phyloP scores from a whole-genome alignment of 2,329 filamentous ascomycete genomes.

The Verticillium albo-atrum region DNA sequence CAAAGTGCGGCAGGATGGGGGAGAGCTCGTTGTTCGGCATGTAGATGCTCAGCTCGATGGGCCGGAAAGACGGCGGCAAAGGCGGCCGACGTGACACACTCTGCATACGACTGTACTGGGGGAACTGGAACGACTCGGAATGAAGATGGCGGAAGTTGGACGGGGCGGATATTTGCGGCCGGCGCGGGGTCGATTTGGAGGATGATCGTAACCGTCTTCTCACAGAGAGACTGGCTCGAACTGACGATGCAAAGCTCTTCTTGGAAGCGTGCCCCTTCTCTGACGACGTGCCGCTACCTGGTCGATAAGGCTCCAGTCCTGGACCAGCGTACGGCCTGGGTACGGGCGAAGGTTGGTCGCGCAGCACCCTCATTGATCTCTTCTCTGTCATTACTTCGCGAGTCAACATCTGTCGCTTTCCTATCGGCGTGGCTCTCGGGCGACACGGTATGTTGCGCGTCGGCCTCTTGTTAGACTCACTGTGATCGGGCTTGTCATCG shows the following conservation, averaged over 20 bases:
- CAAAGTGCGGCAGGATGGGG: constrained; percentile 51
- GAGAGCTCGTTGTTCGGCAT: constrained; percentile 42
- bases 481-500: constrained; percentile 32
- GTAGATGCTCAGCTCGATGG: constrained; percentile 54
- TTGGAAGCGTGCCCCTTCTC: constrained; percentile 27
- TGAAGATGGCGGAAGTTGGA: constrained; percentile 57
- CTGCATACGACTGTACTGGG: constrained; percentile 17
- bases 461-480: constrained; percentile 22
- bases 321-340: constrained; percentile 21
- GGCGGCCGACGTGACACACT: constrained; percentile 20
- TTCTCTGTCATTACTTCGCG: constrained; percentile 7
- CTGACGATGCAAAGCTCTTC: constrained; percentile 30
- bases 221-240: constrained; percentile 33
- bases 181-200: constrained; percentile 37
- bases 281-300: constrained; percentile 11
- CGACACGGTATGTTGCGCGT: not conserved
- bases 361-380: constrained; percentile 21
- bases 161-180: constrained; percentile 54
- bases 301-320: constrained; percentile 11
- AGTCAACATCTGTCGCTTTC: not conserved
- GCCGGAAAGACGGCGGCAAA: constrained; percentile 39
- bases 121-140: constrained; percentile 38
- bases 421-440: not conserved
- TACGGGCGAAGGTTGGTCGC: constrained; percentile 24
- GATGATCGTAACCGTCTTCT: constrained; percentile 40